Evolutionary conservation across 139 green algal species (phyloP).

Genomic region (Ostreobium quekettii): DNA sequence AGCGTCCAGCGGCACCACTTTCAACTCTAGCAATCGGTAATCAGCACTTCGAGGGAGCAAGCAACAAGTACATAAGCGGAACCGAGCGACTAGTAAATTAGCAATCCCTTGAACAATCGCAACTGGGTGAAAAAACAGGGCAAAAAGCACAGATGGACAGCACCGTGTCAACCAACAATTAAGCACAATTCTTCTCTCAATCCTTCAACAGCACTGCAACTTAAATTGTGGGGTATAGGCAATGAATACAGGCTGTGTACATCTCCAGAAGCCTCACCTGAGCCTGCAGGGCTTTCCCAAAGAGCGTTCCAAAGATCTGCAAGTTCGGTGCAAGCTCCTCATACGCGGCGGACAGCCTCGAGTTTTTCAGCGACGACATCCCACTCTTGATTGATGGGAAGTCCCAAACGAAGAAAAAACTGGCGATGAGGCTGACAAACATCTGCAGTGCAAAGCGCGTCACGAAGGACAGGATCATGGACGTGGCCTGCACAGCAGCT

Average conservation of each 20-base stretch:
- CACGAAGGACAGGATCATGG: slow-evolving; percentile 58
- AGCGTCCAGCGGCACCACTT: too few relatives aligned
- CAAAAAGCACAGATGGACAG: too few relatives aligned
- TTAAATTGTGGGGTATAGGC: not conserved
- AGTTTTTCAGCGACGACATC: slow-evolving; percentile 49
- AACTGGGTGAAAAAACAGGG: too few relatives aligned
- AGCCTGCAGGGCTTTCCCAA: slow-evolving; percentile 82
- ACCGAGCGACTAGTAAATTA: too few relatives aligned
- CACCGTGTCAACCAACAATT: too few relatives aligned
- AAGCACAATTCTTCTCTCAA: not conserved
- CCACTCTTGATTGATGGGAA: slow-evolving; percentile 63
- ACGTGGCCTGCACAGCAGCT: slow-evolving; percentile 64
- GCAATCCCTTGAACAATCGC: too few relatives aligned
- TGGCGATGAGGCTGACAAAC: slow-evolving; percentile 76
- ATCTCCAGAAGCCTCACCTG: slow-evolving; percentile 41
- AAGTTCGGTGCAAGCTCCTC: slow-evolving; percentile 80
- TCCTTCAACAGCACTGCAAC: not conserved
- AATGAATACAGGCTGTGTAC: not conserved
- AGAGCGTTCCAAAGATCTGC: slow-evolving; percentile 69
- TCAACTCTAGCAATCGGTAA: too few relatives aligned
- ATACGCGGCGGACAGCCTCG: slow-evolving; percentile 66
- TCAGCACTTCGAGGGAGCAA: too few relatives aligned
- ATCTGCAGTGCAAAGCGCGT: slow-evolving; percentile 78
- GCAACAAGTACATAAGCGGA: too few relatives aligned
- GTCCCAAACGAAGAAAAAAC: slow-evolving; percentile 92